phyloP scores from a whole-genome alignment of 2,329 filamentous ascomycete genomes.

The Phialemonium atrogriseum region DNA sequence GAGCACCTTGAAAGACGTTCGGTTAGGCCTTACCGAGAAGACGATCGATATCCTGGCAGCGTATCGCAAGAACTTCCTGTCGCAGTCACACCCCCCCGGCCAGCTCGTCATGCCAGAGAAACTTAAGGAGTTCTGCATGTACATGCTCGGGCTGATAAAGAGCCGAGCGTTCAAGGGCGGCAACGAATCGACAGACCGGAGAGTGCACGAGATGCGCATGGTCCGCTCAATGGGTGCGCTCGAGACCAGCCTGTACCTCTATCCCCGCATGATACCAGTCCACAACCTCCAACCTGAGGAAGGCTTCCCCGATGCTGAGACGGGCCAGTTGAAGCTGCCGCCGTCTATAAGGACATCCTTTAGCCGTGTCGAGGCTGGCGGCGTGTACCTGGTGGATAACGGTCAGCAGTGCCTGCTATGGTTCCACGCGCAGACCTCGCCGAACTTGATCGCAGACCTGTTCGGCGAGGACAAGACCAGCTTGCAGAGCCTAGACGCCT shows the following conservation, averaged over 20 bases:
- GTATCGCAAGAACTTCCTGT: slow-evolving; percentile 86
- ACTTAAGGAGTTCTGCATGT: slow-evolving; percentile 95
- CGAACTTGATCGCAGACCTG: slow-evolving; percentile 81
- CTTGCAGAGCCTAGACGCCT: slow-evolving; percentile 73
- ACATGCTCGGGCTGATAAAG: slow-evolving; percentile 83
- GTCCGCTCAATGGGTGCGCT: slow-evolving; percentile 78
- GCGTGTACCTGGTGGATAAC: slow-evolving; percentile 91
- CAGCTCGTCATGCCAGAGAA: slow-evolving; percentile 94
- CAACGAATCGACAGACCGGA: slow-evolving; percentile 80
- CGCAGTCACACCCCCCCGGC: slow-evolving; percentile 74
- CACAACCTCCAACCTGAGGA: slow-evolving; percentile 84
- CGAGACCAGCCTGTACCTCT: slow-evolving; percentile 86
- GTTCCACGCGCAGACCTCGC: slow-evolving; percentile 87
- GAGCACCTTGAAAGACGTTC: slow-evolving; percentile 74
- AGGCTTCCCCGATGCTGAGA: slow-evolving; percentile 81
- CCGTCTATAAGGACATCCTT: slow-evolving; percentile 75
- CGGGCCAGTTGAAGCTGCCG: slow-evolving; percentile 80
- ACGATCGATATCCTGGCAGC: slow-evolving; percentile 85
- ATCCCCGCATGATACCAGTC: slow-evolving; percentile 84
- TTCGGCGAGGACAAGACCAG: slow-evolving; percentile 69
- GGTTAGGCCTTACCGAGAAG: slow-evolving; percentile 77
- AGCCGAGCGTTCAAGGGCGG: slow-evolving; percentile 90
- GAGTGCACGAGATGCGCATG: slow-evolving; percentile 86
- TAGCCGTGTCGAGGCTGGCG: slow-evolving; percentile 80
- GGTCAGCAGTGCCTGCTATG: slow-evolving; percentile 87